Evolutionary conservation across 768 basidiomycete genomes (phyloP).

Genomic region (Boletus reticuloceps): DNA sequence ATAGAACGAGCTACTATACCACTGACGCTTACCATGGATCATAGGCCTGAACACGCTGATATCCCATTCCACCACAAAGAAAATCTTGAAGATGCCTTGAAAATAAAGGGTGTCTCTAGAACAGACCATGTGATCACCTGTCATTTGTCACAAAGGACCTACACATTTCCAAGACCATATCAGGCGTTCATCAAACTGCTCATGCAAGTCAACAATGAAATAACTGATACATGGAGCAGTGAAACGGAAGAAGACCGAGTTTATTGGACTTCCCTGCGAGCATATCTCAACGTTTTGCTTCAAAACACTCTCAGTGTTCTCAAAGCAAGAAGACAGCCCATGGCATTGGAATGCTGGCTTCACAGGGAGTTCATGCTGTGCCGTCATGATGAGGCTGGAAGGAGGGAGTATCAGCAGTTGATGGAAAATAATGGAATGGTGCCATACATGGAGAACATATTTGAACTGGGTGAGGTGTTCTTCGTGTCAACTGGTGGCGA

Average conservation of each 20-base stretch:
- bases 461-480: neutral
- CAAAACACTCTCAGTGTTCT: neutral
- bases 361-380: slow-evolving; percentile 10
- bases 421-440: neutral
- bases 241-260: neutral
- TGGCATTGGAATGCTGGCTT: neutral
- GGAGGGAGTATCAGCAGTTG: neutral
- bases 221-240: neutral
- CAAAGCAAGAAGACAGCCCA: neutral
- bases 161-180: neutral
- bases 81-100: neutral
- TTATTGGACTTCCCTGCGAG: slow-evolving; percentile 1
- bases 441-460: neutral
- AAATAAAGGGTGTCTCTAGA: neutral
- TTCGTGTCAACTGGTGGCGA: neutral
- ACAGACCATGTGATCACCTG: neutral
- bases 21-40: too few species aligned
- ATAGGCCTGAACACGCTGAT: neutral
- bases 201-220: neutral
- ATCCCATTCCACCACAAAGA: neutral
- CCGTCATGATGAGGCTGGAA: neutral
- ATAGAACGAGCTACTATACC: too few species aligned
- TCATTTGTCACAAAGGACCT: neutral
- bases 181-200: neutral
- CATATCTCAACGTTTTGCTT: neutral